Base-by-base conservation (phyloP, 2,329 filamentous ascomycete species). In the Epichloe gansuensis region DNA sequence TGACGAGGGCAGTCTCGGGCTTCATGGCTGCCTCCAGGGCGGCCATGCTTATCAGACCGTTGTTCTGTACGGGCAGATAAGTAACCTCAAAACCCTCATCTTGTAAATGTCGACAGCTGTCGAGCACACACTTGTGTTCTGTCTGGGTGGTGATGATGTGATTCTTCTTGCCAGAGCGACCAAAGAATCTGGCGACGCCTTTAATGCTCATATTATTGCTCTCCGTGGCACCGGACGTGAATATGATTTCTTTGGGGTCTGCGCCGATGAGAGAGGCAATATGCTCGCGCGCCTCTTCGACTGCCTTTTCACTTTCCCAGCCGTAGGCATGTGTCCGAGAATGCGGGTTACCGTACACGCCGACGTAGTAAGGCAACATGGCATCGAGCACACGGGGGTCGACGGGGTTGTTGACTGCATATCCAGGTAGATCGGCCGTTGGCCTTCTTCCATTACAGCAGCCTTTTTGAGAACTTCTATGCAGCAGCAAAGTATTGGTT, bases 201-300 rank as follows among this genome's bases (percentile, higher is more conserved):
- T 98, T 98, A 74, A 98, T 89, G 70, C 90, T 95, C 93, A 98
- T 98, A 65, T 98, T 98, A 72, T 98, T 98, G 67, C 90, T 96
- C 74, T 98, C 93, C 0, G 93, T 98, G 15, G 93, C 93, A 52
- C 93, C 93, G 63, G 91, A 96, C 6, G 93, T 98, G 72, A 98
- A 97, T 62, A 98, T 94, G 59, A 98, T 97, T 68, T 98, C 93
- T 72, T 98, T 98, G 5, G 93, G 76, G 67, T 98, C 90, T 31
- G 93, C 93, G 28, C 91, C 91, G 59, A 98, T 93, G 52, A 98
- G 78, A 41, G 77, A 78, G 3, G 93, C 93, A 58, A 97, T 78
- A 64, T 97, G 81, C 61, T 80, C 79, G 62, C 93, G 82, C 44
- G 93, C 91, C 57, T 88, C 79, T 68, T 98, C 93, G 23, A 95